Evolutionary conservation across 73 alveolate genomes (phyloP), one percentile per base, ranked within the genome.

Genomic region (Effrenium voratum): DNA sequence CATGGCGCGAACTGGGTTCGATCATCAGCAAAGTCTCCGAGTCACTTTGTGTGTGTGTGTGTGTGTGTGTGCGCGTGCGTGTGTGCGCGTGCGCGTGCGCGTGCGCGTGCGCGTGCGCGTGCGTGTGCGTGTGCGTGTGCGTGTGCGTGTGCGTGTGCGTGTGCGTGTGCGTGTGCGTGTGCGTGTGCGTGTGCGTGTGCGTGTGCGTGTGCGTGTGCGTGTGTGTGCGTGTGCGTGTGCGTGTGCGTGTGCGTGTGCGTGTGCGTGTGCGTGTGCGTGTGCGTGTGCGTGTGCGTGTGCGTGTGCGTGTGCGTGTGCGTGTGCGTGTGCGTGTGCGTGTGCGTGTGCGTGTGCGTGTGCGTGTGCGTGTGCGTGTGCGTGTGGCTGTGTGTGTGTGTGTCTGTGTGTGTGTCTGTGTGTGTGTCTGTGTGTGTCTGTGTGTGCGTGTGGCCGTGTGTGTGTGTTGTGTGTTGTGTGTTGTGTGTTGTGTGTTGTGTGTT

Each of bases 81-180:
- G 70, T 55, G 70, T 24, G 70, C 70, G 70, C 24, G 70, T 55
- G 70, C 70, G 70, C 70, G 70, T 55, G 70, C 70, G 70, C 70
- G 70, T 55, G 70, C 70, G 70, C 70, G 70, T 55, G 70, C 70
- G 70, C 70, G 70, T 55, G 70, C 70, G 70, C 70, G 70, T 55
- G 70, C 70, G 70, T 24, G 70, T 55, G 70, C 70, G 70, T 24
- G 70, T 55, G 70, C 70, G 70, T 24, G 70, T 55, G 70, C 70
- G 70, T 24, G 70, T 55, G 70, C 70, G 70, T 24, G 70, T 55
- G 70, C 70, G 70, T 24, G 70, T 55, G 70, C 70, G 70, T 24
- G 70, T 55, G 70, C 70, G 70, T 24, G 70, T 55, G 70, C 70
- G 70, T 24, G 70, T 55, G 70, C 70, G 70, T 24, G 70, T 55